phyloP scores from a whole-genome alignment of 2,329 filamentous ascomycete species.

The Ambrosiella cleistominuta region DNA sequence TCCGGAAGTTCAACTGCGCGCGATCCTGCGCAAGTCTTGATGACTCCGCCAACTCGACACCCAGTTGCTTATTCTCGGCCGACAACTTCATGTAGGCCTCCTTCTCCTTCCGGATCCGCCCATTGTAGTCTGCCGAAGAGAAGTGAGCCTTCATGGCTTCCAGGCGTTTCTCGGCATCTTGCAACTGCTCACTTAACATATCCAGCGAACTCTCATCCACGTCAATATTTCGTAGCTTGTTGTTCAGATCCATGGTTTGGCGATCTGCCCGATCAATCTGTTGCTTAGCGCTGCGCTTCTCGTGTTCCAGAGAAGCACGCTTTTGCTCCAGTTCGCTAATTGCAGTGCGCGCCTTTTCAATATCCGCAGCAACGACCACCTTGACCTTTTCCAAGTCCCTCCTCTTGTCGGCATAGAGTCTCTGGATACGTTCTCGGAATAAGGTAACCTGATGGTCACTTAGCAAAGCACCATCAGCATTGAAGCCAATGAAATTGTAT shows the following conservation, averaged over 20 bases:
- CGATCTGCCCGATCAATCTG: constrained; percentile 59
- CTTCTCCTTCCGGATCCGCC: constrained; percentile 49
- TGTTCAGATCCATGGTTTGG: constrained; percentile 48
- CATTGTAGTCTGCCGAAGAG: constrained; percentile 49
- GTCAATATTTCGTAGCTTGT: constrained; percentile 51
- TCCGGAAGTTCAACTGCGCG: constrained; percentile 67
- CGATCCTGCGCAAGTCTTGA: constrained; percentile 66
- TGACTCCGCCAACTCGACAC: constrained; percentile 66
- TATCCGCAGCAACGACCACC: constrained; percentile 54
- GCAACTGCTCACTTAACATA: constrained; percentile 54
- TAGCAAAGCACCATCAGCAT: constrained; percentile 40
- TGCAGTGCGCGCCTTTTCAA: constrained; percentile 51
- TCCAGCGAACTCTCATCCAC: constrained; percentile 75
- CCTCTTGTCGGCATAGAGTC: constrained; percentile 60
- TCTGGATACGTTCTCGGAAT: constrained; percentile 64
- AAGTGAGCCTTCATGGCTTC: constrained; percentile 44
- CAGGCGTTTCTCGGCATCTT: constrained; percentile 49
- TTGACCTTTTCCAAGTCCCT: constrained; percentile 58
- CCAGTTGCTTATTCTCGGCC: constrained; percentile 51
- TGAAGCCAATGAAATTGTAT: constrained; percentile 71
- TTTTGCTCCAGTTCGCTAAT: constrained; percentile 60
- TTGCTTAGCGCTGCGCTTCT: constrained; percentile 54
- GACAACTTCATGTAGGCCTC: constrained; percentile 51
- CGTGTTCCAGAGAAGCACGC: constrained; percentile 54
- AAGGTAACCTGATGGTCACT: constrained; percentile 54